These are phyloP conservation scores for Vigna radiata DNA, from an alignment of 306 rosid genomes.

Conservation along the genomic window DNA sequence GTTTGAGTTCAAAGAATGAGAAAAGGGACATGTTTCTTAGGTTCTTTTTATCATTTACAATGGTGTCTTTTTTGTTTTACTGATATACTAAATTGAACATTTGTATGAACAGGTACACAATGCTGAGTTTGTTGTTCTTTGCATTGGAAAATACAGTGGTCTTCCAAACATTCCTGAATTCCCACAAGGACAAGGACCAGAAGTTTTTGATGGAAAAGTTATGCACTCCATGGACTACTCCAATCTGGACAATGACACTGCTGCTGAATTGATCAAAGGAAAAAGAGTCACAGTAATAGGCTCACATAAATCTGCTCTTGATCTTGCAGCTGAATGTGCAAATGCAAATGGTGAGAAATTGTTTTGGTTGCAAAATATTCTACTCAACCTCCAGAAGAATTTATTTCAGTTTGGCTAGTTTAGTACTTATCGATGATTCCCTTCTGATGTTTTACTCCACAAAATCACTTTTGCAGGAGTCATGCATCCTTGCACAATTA, in stretches of 20 bases:
- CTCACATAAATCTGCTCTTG: constrained; percentile 61
- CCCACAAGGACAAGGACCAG: constrained; percentile 57
- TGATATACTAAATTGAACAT: not conserved
- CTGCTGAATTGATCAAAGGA: constrained; percentile 51
- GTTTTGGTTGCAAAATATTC: not conserved
- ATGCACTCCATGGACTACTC: constrained; percentile 67
- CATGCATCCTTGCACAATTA: constrained; percentile 55
- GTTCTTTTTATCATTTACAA: not conserved
- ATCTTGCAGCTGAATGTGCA: constrained; percentile 65
- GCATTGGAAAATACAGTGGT: constrained; percentile 64
- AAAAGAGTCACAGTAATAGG: constrained; percentile 56
- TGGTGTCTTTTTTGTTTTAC: not conserved
- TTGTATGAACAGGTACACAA: constrained; percentile 47
- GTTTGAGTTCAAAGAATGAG: not conserved
- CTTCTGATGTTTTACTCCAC: not conserved
- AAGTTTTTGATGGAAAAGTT: constrained; percentile 58
- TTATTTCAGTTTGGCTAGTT: not conserved
- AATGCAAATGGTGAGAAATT: constrained; percentile 51
- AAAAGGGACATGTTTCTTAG: not conserved
- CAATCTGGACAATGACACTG: constrained; percentile 45
- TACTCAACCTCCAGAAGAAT: not conserved
- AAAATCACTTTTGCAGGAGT: constrained; percentile 36
- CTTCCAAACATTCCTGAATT: constrained; percentile 62
- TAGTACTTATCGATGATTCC: not conserved
- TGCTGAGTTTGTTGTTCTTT: constrained; percentile 65